phyloP scores from a whole-genome alignment of 371 early-diverging fungal species.

The Rozella allomycis region DNA sequence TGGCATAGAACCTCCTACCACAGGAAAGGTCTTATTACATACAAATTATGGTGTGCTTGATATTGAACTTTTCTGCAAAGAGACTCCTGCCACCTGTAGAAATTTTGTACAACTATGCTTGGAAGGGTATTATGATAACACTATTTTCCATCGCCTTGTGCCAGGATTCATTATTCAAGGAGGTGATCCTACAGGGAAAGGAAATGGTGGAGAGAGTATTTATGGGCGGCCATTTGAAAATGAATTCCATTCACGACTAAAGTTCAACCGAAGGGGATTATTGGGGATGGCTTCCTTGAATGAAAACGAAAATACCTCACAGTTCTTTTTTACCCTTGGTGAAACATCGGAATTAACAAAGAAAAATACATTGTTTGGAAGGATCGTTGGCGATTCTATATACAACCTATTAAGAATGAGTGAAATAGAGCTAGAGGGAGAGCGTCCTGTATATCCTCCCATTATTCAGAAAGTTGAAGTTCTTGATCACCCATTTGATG shows the following conservation, averaged over 20 bases:
- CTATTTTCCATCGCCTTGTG: conserved; percentile 70
- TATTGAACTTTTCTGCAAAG: conserved; percentile 80
- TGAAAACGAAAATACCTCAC: conserved; percentile 50
- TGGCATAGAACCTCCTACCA: conserved; percentile 27
- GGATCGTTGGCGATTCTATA: conserved; percentile 73
- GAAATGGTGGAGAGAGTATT: conserved; percentile 45
- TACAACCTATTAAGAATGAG: conserved; percentile 73
- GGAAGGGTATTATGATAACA: conserved; percentile 45
- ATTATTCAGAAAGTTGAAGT: conserved; percentile 41
- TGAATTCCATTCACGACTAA: conserved; percentile 73
- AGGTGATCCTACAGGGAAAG: conserved; percentile 67
- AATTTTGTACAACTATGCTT: conserved; percentile 75
- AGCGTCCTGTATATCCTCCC: conserved; percentile 59
- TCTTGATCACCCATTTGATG: conserved; percentile 69
- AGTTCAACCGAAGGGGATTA: conserved; percentile 65
- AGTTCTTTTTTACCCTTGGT: conserved; percentile 85
- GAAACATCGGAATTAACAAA: conserved; percentile 56
- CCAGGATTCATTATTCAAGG: conserved; percentile 81
- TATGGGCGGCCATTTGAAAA: conserved; percentile 63
- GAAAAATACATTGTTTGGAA: conserved; percentile 78
- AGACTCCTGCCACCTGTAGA: conserved; percentile 66
- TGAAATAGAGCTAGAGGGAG: conserved; percentile 49
- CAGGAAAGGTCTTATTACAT: conserved; percentile 67
- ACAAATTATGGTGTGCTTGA: conserved; percentile 72
- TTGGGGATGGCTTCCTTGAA: conserved; percentile 79